Base-by-base conservation (phyloP, 805 yeast species). In the Pichia phayaonensis region DNA sequence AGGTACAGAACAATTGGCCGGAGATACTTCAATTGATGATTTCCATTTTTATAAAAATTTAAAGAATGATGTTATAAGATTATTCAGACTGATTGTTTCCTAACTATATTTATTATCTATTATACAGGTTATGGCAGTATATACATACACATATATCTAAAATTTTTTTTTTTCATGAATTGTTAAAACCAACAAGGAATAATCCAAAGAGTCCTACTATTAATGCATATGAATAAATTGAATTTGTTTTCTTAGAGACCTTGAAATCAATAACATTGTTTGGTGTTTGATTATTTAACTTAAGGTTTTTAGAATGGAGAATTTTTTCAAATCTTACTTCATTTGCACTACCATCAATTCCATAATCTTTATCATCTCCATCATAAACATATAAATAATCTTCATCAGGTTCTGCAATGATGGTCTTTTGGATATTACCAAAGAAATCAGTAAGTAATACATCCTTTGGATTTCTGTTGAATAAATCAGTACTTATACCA, bases 371-470 rank as follows among this genome's bases (percentile, higher is more conserved):
- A 8, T 74, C 77, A 48, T 75, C 73, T 45, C 46, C 49, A 41
- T 50, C 53, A 38, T 50, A 50, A 12, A 50, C 44, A 21, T 50
- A 50, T 1, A 50, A 15, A 16, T 20, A 46, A 42, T 50, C 47
- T 5, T 50, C 53, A 46, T 29, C 40, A 8, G 53, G 53, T 21
- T 50, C 53, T 6, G 65, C 70, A n/a, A 81, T 67, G 3, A 85
- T 75, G 2, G 86, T 86, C 49, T 83, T 80, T 65, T 90, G 97
- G 21, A 90, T 86, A 58, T 89, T 89, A 2, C 97, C 99, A 59
- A 94, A 90, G 65, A 94, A 94, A 63, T 94, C 98, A 0, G 98
- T 90, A 56, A 94, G 77, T 48, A 80, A 69, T 4, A 90, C 95
- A 41, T 85, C 79, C 4, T 75, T 69, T 44, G 82, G 71, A 54